phyloP scores from a whole-genome alignment of 305 asterid genomes.

The Plantago rigida region DNA sequence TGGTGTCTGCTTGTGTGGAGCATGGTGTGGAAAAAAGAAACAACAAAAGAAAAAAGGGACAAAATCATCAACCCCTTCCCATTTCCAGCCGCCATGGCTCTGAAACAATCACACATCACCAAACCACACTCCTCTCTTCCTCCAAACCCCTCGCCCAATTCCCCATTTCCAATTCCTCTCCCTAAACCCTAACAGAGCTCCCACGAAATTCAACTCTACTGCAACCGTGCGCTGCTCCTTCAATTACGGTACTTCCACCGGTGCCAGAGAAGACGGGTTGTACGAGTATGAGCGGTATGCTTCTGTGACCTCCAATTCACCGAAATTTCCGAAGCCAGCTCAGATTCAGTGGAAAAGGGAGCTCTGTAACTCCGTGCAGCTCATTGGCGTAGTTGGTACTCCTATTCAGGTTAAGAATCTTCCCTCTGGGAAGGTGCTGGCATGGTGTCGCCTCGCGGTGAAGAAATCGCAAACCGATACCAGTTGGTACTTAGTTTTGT shows the following conservation, averaged over 20 bases:
- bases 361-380: conserved; percentile 73
- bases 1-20: too few species aligned
- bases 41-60: too few species aligned
- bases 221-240: conserved; percentile 44
- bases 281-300: conserved; percentile 47
- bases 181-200: conserved; percentile 26
- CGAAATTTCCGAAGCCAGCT: conserved; percentile 52
- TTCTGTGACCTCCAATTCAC: conserved; percentile 23
- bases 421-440: conserved; percentile 59
- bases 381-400: conserved; percentile 63
- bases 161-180: conserved; percentile 9
- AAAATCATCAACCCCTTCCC: too few species aligned
- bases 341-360: conserved; percentile 91
- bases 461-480: conserved; percentile 76
- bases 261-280: conserved; percentile 10
- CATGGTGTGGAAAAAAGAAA: too few species aligned
- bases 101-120: conserved; percentile 20
- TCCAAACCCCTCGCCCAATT: conserved; percentile 24
- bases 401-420: conserved; percentile 68
- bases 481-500: too few species aligned
- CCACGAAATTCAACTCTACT: conserved; percentile 22
- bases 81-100: conserved; percentile 30
- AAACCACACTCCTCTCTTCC: conserved; percentile 22
- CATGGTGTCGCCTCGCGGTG: conserved; percentile 77
- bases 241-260: conserved; percentile 30